Percentiles rank a stretch among this genome's conserved stretches.
Evolutionary conservation across 202 grass and related monocot species (phyloP).

Genomic region (Digitaria exilis): DNA sequence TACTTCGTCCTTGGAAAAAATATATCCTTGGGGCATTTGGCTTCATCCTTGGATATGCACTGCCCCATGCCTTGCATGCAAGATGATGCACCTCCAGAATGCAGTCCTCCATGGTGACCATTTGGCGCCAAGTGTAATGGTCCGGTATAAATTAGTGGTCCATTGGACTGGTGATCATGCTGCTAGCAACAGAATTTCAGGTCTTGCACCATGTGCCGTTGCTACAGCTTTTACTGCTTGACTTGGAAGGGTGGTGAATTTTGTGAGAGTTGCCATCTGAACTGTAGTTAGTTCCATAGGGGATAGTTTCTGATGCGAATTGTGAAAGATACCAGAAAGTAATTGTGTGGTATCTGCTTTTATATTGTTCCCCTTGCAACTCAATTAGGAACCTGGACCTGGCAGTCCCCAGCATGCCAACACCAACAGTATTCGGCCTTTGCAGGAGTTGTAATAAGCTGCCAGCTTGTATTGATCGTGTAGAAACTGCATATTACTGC

Average conservation of each 20-base stretch:
- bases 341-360: conserved; percentile 2
- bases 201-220: background rate
- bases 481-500: background rate
- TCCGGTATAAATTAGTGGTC: background rate
- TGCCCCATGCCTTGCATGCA: background rate
- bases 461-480: background rate
- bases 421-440: background rate
- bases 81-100: conserved; percentile 10
- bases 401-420: background rate
- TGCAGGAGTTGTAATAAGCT: background rate
- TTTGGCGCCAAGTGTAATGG: background rate
- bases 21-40: no score
- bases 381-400: background rate
- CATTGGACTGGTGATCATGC: conserved; percentile 1
- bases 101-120: background rate
- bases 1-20: conserved; percentile 1
- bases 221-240: conserved; percentile 8
- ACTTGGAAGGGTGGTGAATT: conserved; percentile 4
- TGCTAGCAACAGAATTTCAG: background rate
- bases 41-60: conserved; percentile 9
- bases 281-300: conserved; percentile 3
- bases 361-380: background rate
- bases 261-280: background rate
- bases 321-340: background rate
- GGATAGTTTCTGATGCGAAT: background rate